phyloP scores from a whole-genome alignment of 225 moss, liverwort and hornwort genomes.

The Thuidium tamariscinum region DNA sequence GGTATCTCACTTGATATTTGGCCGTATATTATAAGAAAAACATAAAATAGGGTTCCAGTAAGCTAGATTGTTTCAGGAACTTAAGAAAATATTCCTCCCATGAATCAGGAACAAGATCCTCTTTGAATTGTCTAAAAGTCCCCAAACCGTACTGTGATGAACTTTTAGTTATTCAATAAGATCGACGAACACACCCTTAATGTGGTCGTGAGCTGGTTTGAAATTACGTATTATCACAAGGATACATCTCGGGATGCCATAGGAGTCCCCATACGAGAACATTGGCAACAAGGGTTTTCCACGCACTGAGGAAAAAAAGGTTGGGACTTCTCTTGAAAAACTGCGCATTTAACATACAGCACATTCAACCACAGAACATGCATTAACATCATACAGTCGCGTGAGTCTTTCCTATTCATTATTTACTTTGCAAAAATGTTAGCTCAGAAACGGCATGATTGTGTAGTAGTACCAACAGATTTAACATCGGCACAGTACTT shows the following conservation, averaged over 20 bases:
- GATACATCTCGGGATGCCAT: neutral
- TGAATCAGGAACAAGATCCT: neutral
- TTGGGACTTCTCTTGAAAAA: neutral
- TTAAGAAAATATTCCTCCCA: neutral
- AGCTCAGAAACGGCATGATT: neutral
- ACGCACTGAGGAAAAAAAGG: slow-evolving; percentile 25
- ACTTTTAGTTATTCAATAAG: neutral
- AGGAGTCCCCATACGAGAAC: slow-evolving; percentile 27
- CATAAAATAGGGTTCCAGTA: neutral
- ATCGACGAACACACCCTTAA: neutral
- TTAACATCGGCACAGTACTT: slow-evolving; percentile 40
- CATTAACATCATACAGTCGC: neutral
- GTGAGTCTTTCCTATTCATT: neutral
- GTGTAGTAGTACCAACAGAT: slow-evolving; percentile 6
- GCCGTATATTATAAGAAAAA: no score
- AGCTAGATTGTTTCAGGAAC: neutral
- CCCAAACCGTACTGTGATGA: neutral
- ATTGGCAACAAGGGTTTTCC: slow-evolving; percentile 26
- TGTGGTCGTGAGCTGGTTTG: neutral
- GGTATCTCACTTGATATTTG: neutral
- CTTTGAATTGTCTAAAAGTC: neutral
- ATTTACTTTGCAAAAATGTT: neutral
- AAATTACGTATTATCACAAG: neutral
- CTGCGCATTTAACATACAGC: slow-evolving; percentile 1
- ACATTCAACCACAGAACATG: neutral